Base-by-base conservation (phyloP, 1,284 basidiomycete genomes). In the Grifola frondosa region DNA sequence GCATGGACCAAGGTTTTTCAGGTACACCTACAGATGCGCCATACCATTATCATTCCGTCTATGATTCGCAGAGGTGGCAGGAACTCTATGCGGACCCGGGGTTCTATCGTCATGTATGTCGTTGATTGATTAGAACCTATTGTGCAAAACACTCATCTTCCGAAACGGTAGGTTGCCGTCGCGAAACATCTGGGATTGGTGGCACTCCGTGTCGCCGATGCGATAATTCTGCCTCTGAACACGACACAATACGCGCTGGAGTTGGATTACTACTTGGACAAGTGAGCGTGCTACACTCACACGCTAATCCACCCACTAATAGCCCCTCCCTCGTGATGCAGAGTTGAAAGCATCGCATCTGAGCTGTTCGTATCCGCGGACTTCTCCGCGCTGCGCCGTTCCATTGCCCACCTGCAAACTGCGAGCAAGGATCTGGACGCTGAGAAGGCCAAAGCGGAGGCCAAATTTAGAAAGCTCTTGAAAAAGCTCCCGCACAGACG, bases 1-100 rank as follows among this genome's bases (percentile, higher is more conserved):
- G 77, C 49, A 62, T 70, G 30, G 68, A 81, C 52, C 67, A 74
- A 36, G 78, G 78, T 6, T 84, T 84, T 51, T 56, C 59, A 2
- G 57, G 58, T 5, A 72, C 73, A 15, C 58, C 58, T 13, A 63
- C 64, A 34, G 84, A 88, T 54, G 70, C 88, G 2, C 78, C 82
- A 3, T 88, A 88, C 57, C 87, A 88, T 58, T 88, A 87, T 58
- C 81, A 84, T 59, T 84, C 81, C 9, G 73, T 88, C 54, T 92
- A 81, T 61, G 89, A 91, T 63, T 77, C 78, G 11, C 75, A 81
- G 54, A 66, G 70, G 37, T 91, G 84, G 84, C 78, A 84, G 62
- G 78, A 84, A 52, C 59, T 71, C 22, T 91, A 79, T 50, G 84
- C 78, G 37, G 89, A 91, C 58, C 81, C 84, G 2, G 74, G 73